phyloP scores from a whole-genome alignment of 2,329 filamentous ascomycete genomes.

The Xylaria sp. region DNA sequence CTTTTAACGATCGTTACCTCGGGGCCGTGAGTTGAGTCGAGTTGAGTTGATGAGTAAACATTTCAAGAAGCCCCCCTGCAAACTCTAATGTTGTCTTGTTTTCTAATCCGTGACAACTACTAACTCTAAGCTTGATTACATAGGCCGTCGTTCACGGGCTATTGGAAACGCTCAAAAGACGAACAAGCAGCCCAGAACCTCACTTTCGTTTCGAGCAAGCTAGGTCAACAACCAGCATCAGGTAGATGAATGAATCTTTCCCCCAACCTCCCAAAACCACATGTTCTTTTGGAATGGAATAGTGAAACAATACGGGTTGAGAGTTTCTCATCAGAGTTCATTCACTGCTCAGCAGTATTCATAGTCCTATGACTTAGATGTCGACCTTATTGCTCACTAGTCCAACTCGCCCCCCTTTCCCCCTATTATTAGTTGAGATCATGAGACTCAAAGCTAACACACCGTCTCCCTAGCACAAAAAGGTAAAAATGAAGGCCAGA shows the following conservation, averaged over 20 bases:
- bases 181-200: constrained; percentile 49
- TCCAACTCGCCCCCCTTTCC: neutral
- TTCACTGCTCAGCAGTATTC: no score
- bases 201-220: constrained; percentile 52
- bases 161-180: constrained; percentile 59
- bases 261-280: neutral
- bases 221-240: constrained; percentile 40
- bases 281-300: neutral
- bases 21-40: neutral
- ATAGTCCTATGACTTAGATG: no score
- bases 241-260: constrained; percentile 40
- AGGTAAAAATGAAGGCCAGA: constrained; percentile 22
- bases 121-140: neutral
- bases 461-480: neutral
- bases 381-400: neutral
- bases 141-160: constrained; percentile 60
- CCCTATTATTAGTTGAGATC: neutral
- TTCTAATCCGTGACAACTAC: neutral
- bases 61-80: neutral
- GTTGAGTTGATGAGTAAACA: neutral
- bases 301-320: neutral
- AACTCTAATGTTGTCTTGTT: neutral
- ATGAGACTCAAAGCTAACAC: constrained; percentile 20
- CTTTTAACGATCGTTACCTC: neutral
- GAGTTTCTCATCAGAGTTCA: neutral